Conservation (phyloP, 2,329 filamentous ascomycete genomes). For the Cladophialophora bantiana region DNA sequence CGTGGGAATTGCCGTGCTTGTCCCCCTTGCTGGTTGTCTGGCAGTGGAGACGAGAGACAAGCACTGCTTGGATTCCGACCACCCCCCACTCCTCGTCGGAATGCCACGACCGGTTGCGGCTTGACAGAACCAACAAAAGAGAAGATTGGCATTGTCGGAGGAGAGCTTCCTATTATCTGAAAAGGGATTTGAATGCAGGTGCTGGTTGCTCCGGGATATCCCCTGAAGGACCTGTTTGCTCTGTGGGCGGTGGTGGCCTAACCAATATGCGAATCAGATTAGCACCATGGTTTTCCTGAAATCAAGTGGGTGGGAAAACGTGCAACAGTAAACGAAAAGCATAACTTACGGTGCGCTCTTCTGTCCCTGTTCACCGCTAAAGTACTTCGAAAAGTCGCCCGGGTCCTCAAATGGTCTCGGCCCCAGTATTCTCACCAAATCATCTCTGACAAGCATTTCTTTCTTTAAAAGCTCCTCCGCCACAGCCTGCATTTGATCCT, state of each 20-base stretch:
- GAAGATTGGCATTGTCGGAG: neutral
- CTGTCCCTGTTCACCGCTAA: conserved; percentile 61
- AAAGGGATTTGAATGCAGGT: conserved; percentile 39
- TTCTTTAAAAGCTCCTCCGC: conserved; percentile 92
- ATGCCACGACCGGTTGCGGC: neutral
- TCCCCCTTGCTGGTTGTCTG: neutral
- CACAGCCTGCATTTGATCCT: conserved; percentile 84
- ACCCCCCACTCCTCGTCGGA: neutral
- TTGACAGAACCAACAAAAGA: neutral
- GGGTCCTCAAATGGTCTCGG: conserved; percentile 82
- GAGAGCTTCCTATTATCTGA: conserved; percentile 10
- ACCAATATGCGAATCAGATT: neutral
- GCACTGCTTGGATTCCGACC: neutral
- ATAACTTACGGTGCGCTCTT: conserved; percentile 60
- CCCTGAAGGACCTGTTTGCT: conserved; percentile 34
- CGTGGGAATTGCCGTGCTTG: neutral
- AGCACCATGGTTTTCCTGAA: neutral
- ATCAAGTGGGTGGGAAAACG: neutral
- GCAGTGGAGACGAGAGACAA: neutral
- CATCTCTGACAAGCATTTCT: conserved; percentile 89
- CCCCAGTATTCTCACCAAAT: conserved; percentile 79
- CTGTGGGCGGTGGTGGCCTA: conserved; percentile 40
- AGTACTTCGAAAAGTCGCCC: conserved; percentile 94
- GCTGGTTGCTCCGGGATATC: conserved; percentile 37
- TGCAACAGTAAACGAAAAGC: neutral